Evolutionary conservation across 805 yeast genomes (phyloP).

Genomic region (Suhomyces xylopsoci): DNA sequence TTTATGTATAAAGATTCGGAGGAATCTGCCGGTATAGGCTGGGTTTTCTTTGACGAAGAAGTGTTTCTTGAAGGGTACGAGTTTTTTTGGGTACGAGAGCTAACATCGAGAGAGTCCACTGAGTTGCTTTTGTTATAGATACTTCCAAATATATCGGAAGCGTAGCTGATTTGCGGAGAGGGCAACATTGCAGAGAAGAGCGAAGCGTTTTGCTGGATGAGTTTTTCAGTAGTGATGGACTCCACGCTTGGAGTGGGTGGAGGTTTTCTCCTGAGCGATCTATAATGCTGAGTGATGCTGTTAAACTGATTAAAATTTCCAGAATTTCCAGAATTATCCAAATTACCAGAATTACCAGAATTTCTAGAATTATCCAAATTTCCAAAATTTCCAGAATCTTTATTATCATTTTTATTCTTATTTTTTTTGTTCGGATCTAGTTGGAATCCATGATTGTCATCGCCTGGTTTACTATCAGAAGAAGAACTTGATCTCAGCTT

Average conservation of each 20-base stretch:
- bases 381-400: not conserved
- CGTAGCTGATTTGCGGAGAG: slow-evolving; percentile 37
- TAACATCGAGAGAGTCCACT: not conserved
- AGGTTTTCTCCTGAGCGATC: not conserved
- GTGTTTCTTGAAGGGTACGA: not conserved
- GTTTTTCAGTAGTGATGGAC: slow-evolving; percentile 26
- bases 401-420: not conserved
- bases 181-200: slow-evolving; percentile 34
- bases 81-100: not conserved
- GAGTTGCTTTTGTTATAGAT: slow-evolving; percentile 2
- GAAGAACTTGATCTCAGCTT: not conserved
- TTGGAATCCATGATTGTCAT: not conserved
- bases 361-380: too few species aligned
- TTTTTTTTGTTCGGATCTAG: not conserved
- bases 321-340: too few species aligned
- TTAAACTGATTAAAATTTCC: not conserved
- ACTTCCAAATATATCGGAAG: slow-evolving; percentile 28
- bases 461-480: not conserved
- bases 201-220: slow-evolving; percentile 30
- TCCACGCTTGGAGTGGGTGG: slow-evolving; percentile 2
- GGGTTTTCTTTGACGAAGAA: not conserved
- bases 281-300: not conserved
- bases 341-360: not conserved
- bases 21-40: not conserved
- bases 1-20: slow-evolving; percentile 13